Conservation (phyloP, 2,329 filamentous ascomycete genomes). For the Pestalotiopsis sp. region DNA sequence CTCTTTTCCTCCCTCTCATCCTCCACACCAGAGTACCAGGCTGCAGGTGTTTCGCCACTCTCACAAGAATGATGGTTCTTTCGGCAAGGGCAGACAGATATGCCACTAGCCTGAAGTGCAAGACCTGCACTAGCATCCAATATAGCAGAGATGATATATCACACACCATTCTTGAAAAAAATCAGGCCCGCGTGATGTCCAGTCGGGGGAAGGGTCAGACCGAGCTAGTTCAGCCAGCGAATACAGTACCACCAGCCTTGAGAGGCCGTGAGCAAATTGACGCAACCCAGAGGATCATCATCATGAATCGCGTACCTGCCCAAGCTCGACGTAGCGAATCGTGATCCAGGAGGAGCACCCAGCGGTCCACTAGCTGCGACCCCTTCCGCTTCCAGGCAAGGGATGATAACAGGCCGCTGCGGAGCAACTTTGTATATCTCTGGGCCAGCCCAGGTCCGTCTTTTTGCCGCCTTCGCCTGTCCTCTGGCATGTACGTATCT, state of each 20-base stretch:
- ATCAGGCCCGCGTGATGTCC: not conserved
- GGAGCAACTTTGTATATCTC: slow-evolving; percentile 4
- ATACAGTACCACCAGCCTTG: not conserved
- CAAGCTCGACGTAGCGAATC: not conserved
- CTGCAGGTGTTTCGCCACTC: not conserved
- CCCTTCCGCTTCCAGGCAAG: not conserved
- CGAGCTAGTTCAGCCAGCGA: not conserved
- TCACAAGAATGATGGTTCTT: not conserved
- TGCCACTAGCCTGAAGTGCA: not conserved
- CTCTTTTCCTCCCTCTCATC: not conserved
- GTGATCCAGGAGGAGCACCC: not conserved
- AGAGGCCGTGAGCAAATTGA: not conserved
- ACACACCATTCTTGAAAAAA: not conserved
- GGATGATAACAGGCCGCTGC: slow-evolving; percentile 1
- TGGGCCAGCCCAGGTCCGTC: not conserved
- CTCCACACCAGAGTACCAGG: not conserved
- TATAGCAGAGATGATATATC: not conserved
- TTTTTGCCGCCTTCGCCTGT: not conserved
- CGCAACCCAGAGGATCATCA: not conserved
- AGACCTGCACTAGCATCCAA: not conserved
- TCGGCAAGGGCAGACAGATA: not conserved
- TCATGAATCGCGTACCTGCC: not conserved
- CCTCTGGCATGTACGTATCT: not conserved
- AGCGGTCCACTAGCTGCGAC: not conserved
- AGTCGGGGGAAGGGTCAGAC: not conserved